These are phyloP conservation scores for Viola pubescens DNA, from an alignment of 441 rosid species.

Conservation along the genomic window DNA sequence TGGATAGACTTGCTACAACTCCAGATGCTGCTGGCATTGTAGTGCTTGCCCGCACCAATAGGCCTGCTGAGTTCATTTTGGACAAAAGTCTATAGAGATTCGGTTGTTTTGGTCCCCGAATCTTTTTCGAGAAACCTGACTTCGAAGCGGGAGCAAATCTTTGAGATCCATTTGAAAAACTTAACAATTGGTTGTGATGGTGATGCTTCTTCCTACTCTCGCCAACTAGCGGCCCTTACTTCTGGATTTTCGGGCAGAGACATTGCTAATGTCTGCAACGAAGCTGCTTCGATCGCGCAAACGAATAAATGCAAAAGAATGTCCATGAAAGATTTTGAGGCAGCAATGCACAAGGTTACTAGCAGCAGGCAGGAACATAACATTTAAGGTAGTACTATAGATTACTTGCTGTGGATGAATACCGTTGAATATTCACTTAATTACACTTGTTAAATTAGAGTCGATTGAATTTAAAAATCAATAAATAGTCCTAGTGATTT, in stretches of 20 bases:
- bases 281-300: constrained; percentile 63
- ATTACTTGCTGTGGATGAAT: too few species aligned
- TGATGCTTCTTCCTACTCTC: constrained; percentile 47
- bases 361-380: too few species aligned
- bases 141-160: constrained; percentile 54
- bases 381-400: too few species aligned
- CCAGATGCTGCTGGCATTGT: constrained; percentile 58
- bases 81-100: constrained; percentile 61
- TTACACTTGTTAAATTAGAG: too few species aligned
- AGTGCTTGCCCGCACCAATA: constrained; percentile 62
- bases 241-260: constrained; percentile 77
- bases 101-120: constrained; percentile 59
- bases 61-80: constrained; percentile 58
- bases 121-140: constrained; percentile 54
- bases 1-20: constrained; percentile 72
- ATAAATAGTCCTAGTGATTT: too few species aligned
- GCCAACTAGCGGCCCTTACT: constrained; percentile 58
- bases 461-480: too few species aligned
- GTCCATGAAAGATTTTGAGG: constrained; percentile 55
- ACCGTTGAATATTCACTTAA: too few species aligned
- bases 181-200: constrained; percentile 42
- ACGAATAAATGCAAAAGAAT: constrained; percentile 40
- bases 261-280: constrained; percentile 64
- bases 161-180: constrained; percentile 49
- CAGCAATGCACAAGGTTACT: constrained; percentile 28